Evolutionary conservation across 2,329 filamentous ascomycete species (phyloP), one percentile per base, ranked within the genome.

Genomic region (Aureobasidium uvarum): DNA sequence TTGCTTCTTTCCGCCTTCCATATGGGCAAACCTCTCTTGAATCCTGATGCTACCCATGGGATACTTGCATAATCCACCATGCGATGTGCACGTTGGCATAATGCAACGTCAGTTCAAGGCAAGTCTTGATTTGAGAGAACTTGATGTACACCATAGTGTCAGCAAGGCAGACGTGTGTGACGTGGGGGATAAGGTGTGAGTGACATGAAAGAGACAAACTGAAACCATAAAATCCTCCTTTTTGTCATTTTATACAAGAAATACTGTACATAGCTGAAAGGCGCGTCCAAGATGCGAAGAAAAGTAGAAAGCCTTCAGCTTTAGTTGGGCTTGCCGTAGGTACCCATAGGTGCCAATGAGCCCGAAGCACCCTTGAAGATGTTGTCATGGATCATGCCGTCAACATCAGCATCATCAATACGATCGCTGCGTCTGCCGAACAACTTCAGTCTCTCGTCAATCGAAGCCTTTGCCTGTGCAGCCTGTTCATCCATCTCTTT

Each of bases 401-500:
- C 66, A 13, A 68, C 56, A 51, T 67, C 69, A 46, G 68, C 69
- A 66, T 67, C 66, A 13, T 67, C 64, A n/a, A 67, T 68, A 55
- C 69, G 41, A 46, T 68, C 66, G 66, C 68, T 68, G 60, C 68
- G 71, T 64, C 69, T 66, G 28, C 72, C 71, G 63, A 75, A 71
- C 59, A 71, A 56, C 33, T 70, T 69, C 66, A 72, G 56, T 56
- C 69, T 69, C 67, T 74, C 71, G 5, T 72, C 71, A 14, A 76
- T 65, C 62, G 66, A 68, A 56, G 68, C 65, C 55, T 67, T 66
- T 23, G 73, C 70, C 69, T 68, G 65, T 65, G 73, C 71, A 25
- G 72, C 74, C 70, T 76, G 71, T 45, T 68, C 68, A 50, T 77
- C 75, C 73, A 77, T 69, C 41, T 75, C 72, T 66, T 71, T 69